Conservation (phyloP, 2,329 filamentous ascomycete species). For the Aulographum hederae region DNA sequence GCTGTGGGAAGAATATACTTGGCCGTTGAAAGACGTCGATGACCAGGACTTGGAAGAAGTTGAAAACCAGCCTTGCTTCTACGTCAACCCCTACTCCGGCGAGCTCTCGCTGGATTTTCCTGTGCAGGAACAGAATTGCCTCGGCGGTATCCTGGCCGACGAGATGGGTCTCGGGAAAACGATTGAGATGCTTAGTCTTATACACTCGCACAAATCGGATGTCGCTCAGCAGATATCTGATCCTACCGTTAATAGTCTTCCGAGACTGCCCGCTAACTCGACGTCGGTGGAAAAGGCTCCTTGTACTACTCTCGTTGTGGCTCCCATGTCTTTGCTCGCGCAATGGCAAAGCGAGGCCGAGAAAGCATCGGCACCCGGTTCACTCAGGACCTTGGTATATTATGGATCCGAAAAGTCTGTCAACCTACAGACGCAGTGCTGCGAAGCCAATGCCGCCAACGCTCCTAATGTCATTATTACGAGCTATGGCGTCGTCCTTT, state of each 20-base stretch:
- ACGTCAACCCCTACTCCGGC: constrained; percentile 92
- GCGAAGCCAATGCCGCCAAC: constrained; percentile 48
- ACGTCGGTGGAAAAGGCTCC: constrained; percentile 49
- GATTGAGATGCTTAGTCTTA: constrained; percentile 89
- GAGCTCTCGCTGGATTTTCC: constrained; percentile 86
- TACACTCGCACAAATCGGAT: constrained; percentile 49
- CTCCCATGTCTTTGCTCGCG: constrained; percentile 86
- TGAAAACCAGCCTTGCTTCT: constrained; percentile 55
- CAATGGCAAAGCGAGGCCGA: constrained; percentile 95
- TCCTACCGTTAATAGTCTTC: constrained; percentile 37
- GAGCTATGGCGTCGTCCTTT: constrained; percentile 80
- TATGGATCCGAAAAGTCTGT: constrained; percentile 73
- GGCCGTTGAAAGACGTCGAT: constrained; percentile 76
- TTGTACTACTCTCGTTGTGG: constrained; percentile 84
- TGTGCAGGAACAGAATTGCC: constrained; percentile 80
- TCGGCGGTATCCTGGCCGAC: constrained; percentile 84
- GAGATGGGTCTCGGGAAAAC: constrained; percentile 97
- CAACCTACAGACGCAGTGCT: constrained; percentile 66
- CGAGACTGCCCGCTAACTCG: constrained; percentile 40
- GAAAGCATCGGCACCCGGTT: constrained; percentile 71
- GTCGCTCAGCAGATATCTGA: neutral
- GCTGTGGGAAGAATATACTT: constrained; percentile 87
- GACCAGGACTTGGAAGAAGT: constrained; percentile 54
- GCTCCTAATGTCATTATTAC: constrained; percentile 88
- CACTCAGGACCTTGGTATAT: constrained; percentile 72